A percentile compares a stretch with the other conserved stretches of the same genome.
Conservation (phyloP, 2,329 filamentous ascomycete species). For the Ophiostoma australiae region DNA sequence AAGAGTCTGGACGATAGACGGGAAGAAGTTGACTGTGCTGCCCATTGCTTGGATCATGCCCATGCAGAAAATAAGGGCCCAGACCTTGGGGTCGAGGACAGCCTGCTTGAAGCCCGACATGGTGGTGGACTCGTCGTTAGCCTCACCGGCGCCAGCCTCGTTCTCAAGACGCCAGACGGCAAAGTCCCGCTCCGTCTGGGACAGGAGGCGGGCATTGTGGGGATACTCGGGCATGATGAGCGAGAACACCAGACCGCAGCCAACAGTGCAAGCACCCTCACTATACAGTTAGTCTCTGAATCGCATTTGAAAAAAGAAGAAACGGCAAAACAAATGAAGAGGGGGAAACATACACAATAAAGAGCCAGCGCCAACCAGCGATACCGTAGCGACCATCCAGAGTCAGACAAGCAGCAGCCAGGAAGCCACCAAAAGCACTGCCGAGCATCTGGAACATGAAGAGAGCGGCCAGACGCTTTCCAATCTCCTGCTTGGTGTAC, state of each 20-base stretch:
- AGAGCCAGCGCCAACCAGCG: slow-evolving; percentile 24
- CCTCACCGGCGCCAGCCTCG: slow-evolving; percentile 39
- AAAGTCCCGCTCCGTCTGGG: slow-evolving; percentile 32
- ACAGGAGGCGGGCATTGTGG: slow-evolving; percentile 38
- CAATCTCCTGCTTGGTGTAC: slow-evolving; percentile 22
- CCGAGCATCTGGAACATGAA: slow-evolving; percentile 22
- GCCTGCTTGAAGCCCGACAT: slow-evolving; percentile 26
- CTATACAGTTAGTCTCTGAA: neutral
- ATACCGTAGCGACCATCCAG: slow-evolving; percentile 14
- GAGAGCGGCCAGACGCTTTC: slow-evolving; percentile 20
- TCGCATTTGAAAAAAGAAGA: neutral
- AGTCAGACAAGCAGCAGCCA: slow-evolving; percentile 20
- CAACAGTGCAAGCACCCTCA: slow-evolving; percentile 23
- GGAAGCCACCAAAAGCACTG: slow-evolving; percentile 25
- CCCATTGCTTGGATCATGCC: slow-evolving; percentile 37
- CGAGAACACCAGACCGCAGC: slow-evolving; percentile 14
- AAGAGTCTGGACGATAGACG: slow-evolving; percentile 34
- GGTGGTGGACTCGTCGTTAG: slow-evolving; percentile 33
- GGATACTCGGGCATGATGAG: slow-evolving; percentile 33
- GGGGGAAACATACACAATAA: slow-evolving; percentile 18
- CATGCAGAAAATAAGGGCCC: slow-evolving; percentile 27
- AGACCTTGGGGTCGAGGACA: slow-evolving; percentile 21
- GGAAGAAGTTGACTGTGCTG: slow-evolving; percentile 34
- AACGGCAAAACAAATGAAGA: neutral
- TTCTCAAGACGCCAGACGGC: slow-evolving; percentile 34